Evolutionary conservation across 2,329 filamentous ascomycete species (phyloP), one percentile per base, ranked within the genome.

Genomic region (Dryadomyces quercivorus): DNA sequence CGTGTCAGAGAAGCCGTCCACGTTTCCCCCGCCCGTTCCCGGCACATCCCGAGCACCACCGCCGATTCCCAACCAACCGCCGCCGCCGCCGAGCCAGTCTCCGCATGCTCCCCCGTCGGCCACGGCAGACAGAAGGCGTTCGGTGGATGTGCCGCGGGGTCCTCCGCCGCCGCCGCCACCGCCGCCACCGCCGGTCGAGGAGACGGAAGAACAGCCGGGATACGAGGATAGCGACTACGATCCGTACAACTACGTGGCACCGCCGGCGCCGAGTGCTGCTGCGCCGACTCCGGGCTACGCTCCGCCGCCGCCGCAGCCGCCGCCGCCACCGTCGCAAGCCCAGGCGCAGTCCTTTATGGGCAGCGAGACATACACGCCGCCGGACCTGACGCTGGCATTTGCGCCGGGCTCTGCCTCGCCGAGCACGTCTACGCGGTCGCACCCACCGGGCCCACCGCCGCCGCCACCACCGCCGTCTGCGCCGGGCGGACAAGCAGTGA

Each of bases 181-280:
- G 38, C 74, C 73, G 6, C 74, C 79, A 13, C 77, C 73, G 47
- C 78, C 74, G 42, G 73, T 72, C 34, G 72, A 73, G 59, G 72
- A 75, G 55, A 63, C 63, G 42, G 52, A 60, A 9, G 54, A 50
- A 38, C 26, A 31, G 26, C 8, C 26, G 72, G 72, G 45, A 72
- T 80, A 86, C 36, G 84, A 72, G 45, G 73, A 80, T 26, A 83
- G 86, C 31, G 84, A 86, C 2, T 88, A 88, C 63, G 85, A 89
- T 63, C 82, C 85, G 1, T 82, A 76, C 62, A 81, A 74, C 59
- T 80, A 82, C 61, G 26, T 53, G 67, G 70, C 45, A 1, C 5
- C 50, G 20, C n/a, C 59, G 6, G 64, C 70, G 5, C 61, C 71
- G 8, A 58, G 63, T 0, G 63, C 64, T n/a, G 59, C 59, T 3